A percentile compares a stretch with the other conserved stretches of the same genome.
Conservation (phyloP, 2,329 filamentous ascomycete genomes). For the Xylaria sp. region DNA sequence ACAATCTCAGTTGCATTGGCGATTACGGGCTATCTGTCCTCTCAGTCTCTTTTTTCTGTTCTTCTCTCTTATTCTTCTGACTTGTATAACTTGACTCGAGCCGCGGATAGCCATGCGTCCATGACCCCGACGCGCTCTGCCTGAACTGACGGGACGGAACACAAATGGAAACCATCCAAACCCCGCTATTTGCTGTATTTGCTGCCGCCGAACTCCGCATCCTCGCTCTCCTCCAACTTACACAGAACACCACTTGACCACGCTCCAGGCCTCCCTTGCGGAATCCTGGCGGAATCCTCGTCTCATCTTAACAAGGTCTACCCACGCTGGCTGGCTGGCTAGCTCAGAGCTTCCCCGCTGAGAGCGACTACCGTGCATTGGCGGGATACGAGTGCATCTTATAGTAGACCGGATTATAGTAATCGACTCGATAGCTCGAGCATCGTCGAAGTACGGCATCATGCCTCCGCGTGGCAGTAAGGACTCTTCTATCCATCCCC, state of each 20-base stretch:
- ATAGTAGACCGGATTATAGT: no score
- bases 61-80: background rate
- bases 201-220: background rate
- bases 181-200: background rate
- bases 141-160: background rate
- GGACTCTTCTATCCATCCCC: constrained; percentile 14
- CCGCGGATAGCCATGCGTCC: background rate
- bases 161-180: background rate
- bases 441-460: constrained; percentile 10
- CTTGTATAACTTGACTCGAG: background rate
- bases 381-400: background rate
- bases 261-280: background rate
- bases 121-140: background rate
- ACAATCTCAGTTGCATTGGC: background rate
- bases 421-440: background rate
- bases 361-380: background rate
- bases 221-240: background rate
- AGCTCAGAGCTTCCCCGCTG: background rate
- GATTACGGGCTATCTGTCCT: background rate
- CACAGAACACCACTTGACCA: constrained; percentile 1
- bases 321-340: background rate
- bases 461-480: constrained; percentile 39
- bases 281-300: no score
- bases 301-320: background rate
- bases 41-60: background rate